Base-by-base conservation (phyloP, 352 stramenopile species). In the Elongisporangium anandrum region DNA sequence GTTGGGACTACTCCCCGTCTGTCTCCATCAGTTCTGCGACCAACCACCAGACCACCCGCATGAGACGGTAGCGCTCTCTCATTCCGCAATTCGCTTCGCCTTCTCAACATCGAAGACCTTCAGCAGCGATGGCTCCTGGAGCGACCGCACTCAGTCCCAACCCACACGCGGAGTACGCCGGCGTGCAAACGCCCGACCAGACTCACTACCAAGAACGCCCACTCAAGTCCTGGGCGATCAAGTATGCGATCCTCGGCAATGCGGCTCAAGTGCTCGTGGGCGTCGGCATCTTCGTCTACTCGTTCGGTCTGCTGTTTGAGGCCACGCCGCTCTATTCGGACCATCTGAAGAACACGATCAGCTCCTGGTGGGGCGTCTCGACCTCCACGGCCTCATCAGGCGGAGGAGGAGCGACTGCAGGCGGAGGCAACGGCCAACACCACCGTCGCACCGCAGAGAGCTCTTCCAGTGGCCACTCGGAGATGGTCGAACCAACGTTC, bases 401-500 rank as follows among this genome's bases (percentile, higher is more conserved):
- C 3, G n/a, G 21, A 8, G 22, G 10, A n/a, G 50, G 22, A 12
- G 26, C 4, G 4, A 20, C 22, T 41, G 20, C 50, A 21, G n/a
- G 6, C 15, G 26, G 21, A 55, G 29, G 29, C 29, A 41, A 41
- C n/a, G 12, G 22, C 50, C 1, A 41, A 41, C 22, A 55, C 17
- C 21, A 55, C 22, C 8, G 16, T 55, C 22, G 50, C 26, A 5
- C 50, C 20, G n/a, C 22, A 41, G 23, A 39, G 17, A 41, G 23
- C 23, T n/a, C 10, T 39, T 29, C 26, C 9, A 24, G 50, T 21
- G 53, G 16, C 2, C 68, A 75, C 22, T 51, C 62, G 9, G 70
- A 91, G 52, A 86, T 91, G 73, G 64, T 83, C 8, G 70, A 72
- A 23, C 65, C 69, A 12, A 82, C 75, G 19, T 89, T 75, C 66